Evolutionary conservation across 352 stramenopile species (phyloP).

Genomic region (Pythium biforme): DNA sequence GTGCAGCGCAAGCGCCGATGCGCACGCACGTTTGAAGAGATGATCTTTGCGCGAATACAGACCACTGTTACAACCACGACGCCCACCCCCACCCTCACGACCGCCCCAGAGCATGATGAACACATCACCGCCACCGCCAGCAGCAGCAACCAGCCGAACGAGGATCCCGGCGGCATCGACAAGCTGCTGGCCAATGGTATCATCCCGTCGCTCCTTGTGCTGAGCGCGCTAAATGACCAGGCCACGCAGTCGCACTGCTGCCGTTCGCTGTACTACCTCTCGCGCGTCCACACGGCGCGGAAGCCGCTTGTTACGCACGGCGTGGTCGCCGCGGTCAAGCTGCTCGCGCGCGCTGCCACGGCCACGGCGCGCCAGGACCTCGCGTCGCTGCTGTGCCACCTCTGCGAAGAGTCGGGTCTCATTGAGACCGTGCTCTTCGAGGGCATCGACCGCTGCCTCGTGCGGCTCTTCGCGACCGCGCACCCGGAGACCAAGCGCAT

Average conservation of each 20-base stretch:
- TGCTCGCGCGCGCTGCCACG: constrained; percentile 37
- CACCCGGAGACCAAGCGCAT: constrained; percentile 68
- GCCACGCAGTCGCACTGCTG: constrained; percentile 63
- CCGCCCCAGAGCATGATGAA: not conserved
- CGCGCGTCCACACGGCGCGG: constrained; percentile 35
- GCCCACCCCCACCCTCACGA: not conserved
- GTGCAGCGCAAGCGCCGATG: constrained; percentile 63
- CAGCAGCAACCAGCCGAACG: constrained; percentile 4
- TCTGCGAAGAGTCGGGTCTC: constrained; percentile 59
- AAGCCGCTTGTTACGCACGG: constrained; percentile 57
- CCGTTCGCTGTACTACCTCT: constrained; percentile 67
- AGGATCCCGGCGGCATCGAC: constrained; percentile 26
- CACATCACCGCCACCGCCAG: no score
- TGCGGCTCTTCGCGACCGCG: constrained; percentile 40
- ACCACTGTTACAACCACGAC: not conserved
- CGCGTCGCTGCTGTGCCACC: constrained; percentile 58
- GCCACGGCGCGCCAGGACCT: constrained; percentile 49
- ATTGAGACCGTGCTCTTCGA: constrained; percentile 66
- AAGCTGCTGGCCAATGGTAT: constrained; percentile 65
- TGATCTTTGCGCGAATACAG: constrained; percentile 49
- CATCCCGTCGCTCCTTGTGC: constrained; percentile 52
- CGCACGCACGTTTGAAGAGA: constrained; percentile 75
- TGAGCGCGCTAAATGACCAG: constrained; percentile 45
- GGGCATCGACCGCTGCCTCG: constrained; percentile 61
- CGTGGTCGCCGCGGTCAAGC: constrained; percentile 47